Evolutionary conservation across 768 basidiomycete species (phyloP), one percentile per base, ranked within the genome.

Genomic region (Hypholoma sublateritium): DNA sequence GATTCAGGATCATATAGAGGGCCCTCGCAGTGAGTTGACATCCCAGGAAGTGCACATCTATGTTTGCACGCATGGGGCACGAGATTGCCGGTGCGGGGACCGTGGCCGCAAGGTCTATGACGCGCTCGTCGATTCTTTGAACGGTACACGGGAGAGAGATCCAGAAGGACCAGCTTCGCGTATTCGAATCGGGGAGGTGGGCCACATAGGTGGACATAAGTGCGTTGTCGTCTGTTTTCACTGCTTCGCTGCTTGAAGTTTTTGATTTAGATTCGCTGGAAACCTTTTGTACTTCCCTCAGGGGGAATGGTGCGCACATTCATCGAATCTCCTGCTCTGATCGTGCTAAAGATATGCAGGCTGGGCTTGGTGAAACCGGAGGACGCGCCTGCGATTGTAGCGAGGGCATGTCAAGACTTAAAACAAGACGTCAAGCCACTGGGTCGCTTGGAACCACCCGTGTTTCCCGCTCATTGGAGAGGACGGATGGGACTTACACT

Each of bases 201-300:
- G 81, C 2, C 92, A 95, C 69, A 85, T 95, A 50, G 92, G 93
- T 1, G 91, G 91, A 22, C 92, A 95, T 71, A 79, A 89, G 91
- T 67, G 56, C 54, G 54, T 60, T 19, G 52, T 24, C 22, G 43
- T 8, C 34, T 22, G 43, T 50, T 4, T 17, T 44, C 21, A 43
- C 11, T 47, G 17, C 58, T 22, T 24, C 42, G 8, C 21, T 55
- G n/a, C 22, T 14, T 42, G 46, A 44, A 44, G 56, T 22, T 53
- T 41, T 42, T 28, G 56, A 11, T 32, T 28, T 41, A 88, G 87
- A 65, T 82, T 83, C 62, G 89, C 89, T 2, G 88, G 85, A 1
- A 91, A 90, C 68, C 48, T 88, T 11, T 67, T 91, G 11, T 73
- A 88, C 0, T 89, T 82, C 62, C 89, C 88, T 14, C 80, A 82